A percentile compares a stretch with the other conserved stretches of the same genome.
Evolutionary conservation across 2,329 filamentous ascomycete genomes (phyloP).

Genomic region (Alternaria metachromatica): DNA sequence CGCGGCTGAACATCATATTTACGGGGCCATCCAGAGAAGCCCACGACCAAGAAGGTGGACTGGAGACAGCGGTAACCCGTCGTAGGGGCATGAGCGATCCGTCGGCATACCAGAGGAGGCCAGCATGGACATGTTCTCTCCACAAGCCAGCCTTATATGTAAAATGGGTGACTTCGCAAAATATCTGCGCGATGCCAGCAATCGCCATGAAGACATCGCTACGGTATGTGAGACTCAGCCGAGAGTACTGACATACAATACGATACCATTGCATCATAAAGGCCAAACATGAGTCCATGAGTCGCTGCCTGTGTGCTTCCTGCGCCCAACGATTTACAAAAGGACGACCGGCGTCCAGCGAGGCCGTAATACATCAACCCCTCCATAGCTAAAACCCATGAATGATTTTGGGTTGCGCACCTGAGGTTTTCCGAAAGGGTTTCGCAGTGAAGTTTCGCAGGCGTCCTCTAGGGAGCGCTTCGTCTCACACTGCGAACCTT

Average conservation of each 20-base stretch:
- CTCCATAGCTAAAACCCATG: neutral
- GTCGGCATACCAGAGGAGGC: neutral
- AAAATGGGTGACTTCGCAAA: neutral
- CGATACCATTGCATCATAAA: neutral
- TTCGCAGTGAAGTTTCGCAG: neutral
- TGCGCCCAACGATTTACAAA: neutral
- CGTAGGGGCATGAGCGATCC: neutral
- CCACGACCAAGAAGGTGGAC: neutral
- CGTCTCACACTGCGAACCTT: neutral
- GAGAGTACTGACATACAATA: neutral
- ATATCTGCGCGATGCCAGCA: neutral
- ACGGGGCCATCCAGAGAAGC: neutral
- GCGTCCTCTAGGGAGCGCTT: neutral
- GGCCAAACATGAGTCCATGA: neutral
- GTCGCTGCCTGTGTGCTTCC: neutral
- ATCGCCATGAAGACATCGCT: neutral
- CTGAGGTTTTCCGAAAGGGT: neutral
- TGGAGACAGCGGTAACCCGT: neutral
- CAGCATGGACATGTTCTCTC: neutral
- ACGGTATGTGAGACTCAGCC: neutral
- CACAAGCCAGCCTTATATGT: neutral
- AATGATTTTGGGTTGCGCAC: neutral
- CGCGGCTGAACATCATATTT: neutral
- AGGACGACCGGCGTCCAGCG: neutral
- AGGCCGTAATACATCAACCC: neutral